phyloP scores from a whole-genome alignment of 257 asterid species.

The Ilex aquifolium region DNA sequence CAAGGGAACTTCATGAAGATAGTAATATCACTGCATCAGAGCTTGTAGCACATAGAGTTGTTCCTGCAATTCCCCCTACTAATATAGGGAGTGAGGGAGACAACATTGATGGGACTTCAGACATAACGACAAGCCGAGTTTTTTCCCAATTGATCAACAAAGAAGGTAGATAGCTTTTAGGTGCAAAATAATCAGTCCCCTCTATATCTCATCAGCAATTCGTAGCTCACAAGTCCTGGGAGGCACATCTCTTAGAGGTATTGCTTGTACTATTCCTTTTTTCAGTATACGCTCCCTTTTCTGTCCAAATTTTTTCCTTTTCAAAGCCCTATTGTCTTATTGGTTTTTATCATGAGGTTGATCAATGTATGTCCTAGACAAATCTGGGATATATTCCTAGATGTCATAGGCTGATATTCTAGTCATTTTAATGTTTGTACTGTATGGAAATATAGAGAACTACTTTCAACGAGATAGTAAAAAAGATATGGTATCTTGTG shows the following conservation, averaged over 20 bases:
- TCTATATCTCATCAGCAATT: not conserved
- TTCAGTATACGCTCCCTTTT: not conserved
- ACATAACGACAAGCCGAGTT: conserved; percentile 55
- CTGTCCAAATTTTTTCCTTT: not conserved
- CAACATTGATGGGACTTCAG: conserved; percentile 33
- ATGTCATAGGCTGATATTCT: no score
- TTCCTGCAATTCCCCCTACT: conserved; percentile 14
- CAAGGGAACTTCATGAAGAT: conserved; percentile 13
- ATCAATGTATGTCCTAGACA: no score
- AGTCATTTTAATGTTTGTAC: no score
- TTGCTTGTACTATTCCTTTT: not conserved
- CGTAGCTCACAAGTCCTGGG: no score
- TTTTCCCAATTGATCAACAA: conserved; percentile 71
- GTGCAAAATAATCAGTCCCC: not conserved
- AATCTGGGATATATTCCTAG: no score
- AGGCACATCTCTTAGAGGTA: conserved; percentile 3
- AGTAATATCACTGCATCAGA: conserved; percentile 12
- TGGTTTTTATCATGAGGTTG: no score
- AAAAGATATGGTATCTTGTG: no score
- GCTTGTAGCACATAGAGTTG: conserved; percentile 13
- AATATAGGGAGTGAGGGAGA: conserved; percentile 14
- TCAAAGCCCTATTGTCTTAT: no score
- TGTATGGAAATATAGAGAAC: no score
- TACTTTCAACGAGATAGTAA: no score
- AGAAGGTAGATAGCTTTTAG: conserved; percentile 48